Percentiles rank a stretch among this genome's conserved stretches.
Evolutionary conservation across 768 basidiomycete species (phyloP).

Genomic region (Thelephora aurantiotincta): DNA sequence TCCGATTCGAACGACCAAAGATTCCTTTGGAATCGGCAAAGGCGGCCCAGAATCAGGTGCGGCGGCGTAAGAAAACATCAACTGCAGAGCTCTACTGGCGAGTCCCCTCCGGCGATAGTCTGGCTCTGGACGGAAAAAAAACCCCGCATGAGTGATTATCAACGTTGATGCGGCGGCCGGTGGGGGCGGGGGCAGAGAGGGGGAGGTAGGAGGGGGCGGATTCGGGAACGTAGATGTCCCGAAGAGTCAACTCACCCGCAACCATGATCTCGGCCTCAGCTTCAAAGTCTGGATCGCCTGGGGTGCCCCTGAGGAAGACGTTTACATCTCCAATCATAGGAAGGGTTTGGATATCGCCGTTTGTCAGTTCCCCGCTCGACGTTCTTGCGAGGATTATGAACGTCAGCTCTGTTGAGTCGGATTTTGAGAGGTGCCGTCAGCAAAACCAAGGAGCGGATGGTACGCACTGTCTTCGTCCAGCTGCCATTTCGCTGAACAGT

Average conservation of each 20-base stretch:
- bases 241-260: slow-evolving; percentile 37
- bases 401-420: slow-evolving; percentile 47
- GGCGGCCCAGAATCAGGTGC: slow-evolving; percentile 13
- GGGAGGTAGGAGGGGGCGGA: neutral
- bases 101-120: slow-evolving; percentile 55
- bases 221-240: neutral
- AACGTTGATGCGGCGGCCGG: neutral
- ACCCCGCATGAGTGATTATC: neutral
- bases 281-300: slow-evolving; percentile 28
- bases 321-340: slow-evolving; percentile 92
- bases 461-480: slow-evolving; percentile 65
- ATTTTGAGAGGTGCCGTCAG: neutral
- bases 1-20: slow-evolving; percentile 59
- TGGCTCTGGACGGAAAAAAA: slow-evolving; percentile 28
- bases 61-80: slow-evolving; percentile 59
- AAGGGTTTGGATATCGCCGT: slow-evolving; percentile 9
- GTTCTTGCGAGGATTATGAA: slow-evolving; percentile 69
- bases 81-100: slow-evolving; percentile 45
- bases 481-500: slow-evolving; percentile 62
- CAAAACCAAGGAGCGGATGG: neutral
- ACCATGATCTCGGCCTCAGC: slow-evolving; percentile 91
- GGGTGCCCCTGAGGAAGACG: slow-evolving; percentile 58
- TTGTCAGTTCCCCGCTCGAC: slow-evolving; percentile 9
- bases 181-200: slow-evolving; percentile 1
- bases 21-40: slow-evolving; percentile 27